phyloP scores from a whole-genome alignment of 2,329 filamentous ascomycete species.

The Hypomyces perniciosus region DNA sequence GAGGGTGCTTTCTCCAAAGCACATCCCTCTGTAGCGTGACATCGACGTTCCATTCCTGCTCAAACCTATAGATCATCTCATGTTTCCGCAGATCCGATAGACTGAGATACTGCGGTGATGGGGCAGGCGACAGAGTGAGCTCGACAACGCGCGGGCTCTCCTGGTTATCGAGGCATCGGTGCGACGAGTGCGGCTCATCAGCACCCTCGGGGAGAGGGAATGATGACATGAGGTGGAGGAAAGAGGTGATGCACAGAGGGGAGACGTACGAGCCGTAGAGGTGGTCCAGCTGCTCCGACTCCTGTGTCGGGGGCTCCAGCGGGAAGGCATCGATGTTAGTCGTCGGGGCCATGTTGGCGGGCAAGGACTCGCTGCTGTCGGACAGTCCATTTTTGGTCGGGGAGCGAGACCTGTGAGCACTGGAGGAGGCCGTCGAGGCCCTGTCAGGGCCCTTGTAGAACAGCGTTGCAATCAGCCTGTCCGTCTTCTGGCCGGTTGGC shows the following conservation, averaged over 20 bases:
- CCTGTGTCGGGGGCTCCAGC: conserved; percentile 50
- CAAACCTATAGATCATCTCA: conserved; percentile 76
- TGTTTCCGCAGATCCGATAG: conserved; percentile 69
- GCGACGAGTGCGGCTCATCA: conserved; percentile 52
- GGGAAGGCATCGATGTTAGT: conserved; percentile 53
- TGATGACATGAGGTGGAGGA: conserved; percentile 59
- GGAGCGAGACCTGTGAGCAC: conserved; percentile 18
- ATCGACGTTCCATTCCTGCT: conserved; percentile 84
- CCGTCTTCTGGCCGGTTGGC: conserved; percentile 38
- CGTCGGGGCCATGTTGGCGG: conserved; percentile 54
- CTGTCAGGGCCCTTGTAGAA: conserved; percentile 50
- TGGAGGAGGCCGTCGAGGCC: conserved; percentile 23
- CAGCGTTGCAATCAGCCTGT: conserved; percentile 55
- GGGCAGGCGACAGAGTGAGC: conserved; percentile 55
- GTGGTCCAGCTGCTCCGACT: conserved; percentile 54
- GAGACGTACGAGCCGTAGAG: conserved; percentile 62
- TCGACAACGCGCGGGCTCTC: conserved; percentile 60
- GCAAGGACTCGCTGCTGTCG: conserved; percentile 32
- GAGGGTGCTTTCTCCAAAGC: conserved; percentile 71
- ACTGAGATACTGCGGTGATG: conserved; percentile 56
- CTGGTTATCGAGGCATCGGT: conserved; percentile 58
- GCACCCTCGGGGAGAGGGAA: conserved; percentile 50
- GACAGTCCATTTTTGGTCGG: conserved; percentile 23
- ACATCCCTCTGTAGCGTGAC: conserved; percentile 69
- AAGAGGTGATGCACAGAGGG: conserved; percentile 58